A percentile compares a stretch with the other conserved stretches of the same genome.
Evolutionary conservation across 2,329 filamentous ascomycete species (phyloP).

Genomic region (Talaromyces piceae): DNA sequence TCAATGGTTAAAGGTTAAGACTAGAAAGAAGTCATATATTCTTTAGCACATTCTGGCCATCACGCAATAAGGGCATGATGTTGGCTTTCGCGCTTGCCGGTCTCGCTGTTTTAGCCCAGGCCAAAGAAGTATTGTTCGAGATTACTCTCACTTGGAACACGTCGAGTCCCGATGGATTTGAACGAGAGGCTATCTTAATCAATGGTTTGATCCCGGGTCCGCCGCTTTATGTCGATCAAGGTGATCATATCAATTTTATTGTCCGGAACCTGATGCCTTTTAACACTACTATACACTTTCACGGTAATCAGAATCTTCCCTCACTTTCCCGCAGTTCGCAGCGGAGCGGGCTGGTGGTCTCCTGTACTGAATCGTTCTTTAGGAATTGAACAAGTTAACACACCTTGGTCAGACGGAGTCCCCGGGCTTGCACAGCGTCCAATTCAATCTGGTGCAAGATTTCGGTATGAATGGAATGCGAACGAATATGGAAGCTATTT

Average conservation of each 20-base stretch:
- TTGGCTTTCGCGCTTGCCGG: neutral
- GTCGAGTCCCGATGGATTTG: slow-evolving; percentile 16
- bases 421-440: slow-evolving; percentile 49
- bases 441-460: slow-evolving; percentile 43
- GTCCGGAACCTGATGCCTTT: slow-evolving; percentile 13
- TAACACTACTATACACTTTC: slow-evolving; percentile 14
- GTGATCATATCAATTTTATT: slow-evolving; percentile 9
- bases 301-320: slow-evolving; percentile 13
- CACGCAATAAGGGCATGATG: neutral
- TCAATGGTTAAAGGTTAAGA: neutral
- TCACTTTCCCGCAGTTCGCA: neutral
- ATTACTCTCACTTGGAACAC: slow-evolving; percentile 12
- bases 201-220: slow-evolving; percentile 16
- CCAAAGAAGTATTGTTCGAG: slow-evolving; percentile 8
- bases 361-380: neutral
- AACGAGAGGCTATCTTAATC: slow-evolving; percentile 15
- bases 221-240: slow-evolving; percentile 12
- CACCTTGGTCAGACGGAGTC: slow-evolving; percentile 54
- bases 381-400: slow-evolving; percentile 41
- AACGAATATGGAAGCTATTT: slow-evolving; percentile 52
- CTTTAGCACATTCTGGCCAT: neutral
- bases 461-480: slow-evolving; percentile 48
- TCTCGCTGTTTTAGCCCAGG: neutral
- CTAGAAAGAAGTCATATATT: neutral
- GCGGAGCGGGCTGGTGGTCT: neutral